Base-by-base conservation (phyloP, 2,329 filamentous ascomycete genomes). In the Coleophoma eucalyptorum region DNA sequence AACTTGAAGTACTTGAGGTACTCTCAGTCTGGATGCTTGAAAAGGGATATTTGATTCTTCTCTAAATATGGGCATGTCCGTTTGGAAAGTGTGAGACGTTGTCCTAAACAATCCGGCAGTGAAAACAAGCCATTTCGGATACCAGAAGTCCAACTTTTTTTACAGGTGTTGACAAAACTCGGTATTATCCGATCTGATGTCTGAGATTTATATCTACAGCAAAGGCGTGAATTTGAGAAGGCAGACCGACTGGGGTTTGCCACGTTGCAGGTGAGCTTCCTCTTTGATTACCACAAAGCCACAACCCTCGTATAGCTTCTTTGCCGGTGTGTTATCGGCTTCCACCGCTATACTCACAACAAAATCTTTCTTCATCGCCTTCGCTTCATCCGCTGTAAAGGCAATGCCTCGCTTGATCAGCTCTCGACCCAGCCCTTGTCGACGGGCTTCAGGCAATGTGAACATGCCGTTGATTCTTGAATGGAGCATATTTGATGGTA, bases 381-480 rank as follows among this genome's bases (percentile, higher is more conserved):
- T 55, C 41, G 61, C 59, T 50, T 59, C 53, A 32, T 55, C 55
- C 4, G 58, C 55, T 5, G 65, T 66, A 47, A 61, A 56, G 35
- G 59, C 54, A 26, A 65, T 56, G 15, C 63, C 64, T 11, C 53
- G 58, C 32, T 59, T 57, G 44, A 69, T 61, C 21, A 72, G 56
- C 2, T 58, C 57, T 50, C 63, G 64, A 10, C 64, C 69, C 32
- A 70, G 56, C 10, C 70, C 69, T 45, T 61, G 61, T 1, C 68
- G 64, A 13, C 69, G 67, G 49, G 63, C 63, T 45, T 66, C 59
- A 35, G 68, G 67, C n/a, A 59, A 51, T 8, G 67, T 72, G 51
- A 69, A 73, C 52, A 72, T 66, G 18, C 64, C 69, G 46, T 67
- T 64, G 38, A 72, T 59, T 34, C 67, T 62, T 50, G 61, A 71